Conservation (phyloP, 208 protist genomes). For the Leishmania martiniquensis region DNA sequence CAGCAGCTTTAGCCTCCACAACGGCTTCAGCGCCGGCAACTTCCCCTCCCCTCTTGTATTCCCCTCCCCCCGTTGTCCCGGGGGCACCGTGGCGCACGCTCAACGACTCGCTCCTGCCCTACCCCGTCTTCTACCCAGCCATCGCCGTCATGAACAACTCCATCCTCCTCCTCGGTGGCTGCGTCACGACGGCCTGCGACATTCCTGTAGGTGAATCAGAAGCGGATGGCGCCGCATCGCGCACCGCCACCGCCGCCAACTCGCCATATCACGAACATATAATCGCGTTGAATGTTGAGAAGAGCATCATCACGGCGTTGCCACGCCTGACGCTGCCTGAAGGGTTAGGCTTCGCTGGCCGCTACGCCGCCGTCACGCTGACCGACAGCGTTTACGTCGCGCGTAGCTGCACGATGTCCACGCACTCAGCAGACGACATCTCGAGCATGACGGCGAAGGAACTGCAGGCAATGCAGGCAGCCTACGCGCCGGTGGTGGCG, state of each 20-base stretch:
- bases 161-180: constrained; percentile 25
- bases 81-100: constrained; percentile 23
- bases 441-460: constrained; percentile 3
- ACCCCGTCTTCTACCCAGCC: constrained; percentile 35
- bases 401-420: constrained; percentile 37
- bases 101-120: constrained; percentile 32
- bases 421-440: constrained; percentile 16
- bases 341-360: constrained; percentile 29
- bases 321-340: constrained; percentile 16
- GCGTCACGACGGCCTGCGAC: constrained; percentile 19
- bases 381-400: constrained; percentile 37
- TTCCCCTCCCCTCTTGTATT: neutral
- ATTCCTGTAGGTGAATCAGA: constrained; percentile 6
- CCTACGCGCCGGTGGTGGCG: constrained; percentile 25
- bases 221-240: neutral
- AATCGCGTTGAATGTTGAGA: constrained; percentile 23
- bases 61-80: constrained; percentile 16
- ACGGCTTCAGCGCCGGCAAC: neutral
- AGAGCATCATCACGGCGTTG: constrained; percentile 5
- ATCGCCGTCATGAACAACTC: constrained; percentile 30
- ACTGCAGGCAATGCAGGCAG: constrained; percentile 5
- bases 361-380: constrained; percentile 33
- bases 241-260: neutral
- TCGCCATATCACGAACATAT: constrained; percentile 31
- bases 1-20: neutral